Evolutionary conservation across 805 yeast genomes (phyloP).

Genomic region (Candida boleticola): DNA sequence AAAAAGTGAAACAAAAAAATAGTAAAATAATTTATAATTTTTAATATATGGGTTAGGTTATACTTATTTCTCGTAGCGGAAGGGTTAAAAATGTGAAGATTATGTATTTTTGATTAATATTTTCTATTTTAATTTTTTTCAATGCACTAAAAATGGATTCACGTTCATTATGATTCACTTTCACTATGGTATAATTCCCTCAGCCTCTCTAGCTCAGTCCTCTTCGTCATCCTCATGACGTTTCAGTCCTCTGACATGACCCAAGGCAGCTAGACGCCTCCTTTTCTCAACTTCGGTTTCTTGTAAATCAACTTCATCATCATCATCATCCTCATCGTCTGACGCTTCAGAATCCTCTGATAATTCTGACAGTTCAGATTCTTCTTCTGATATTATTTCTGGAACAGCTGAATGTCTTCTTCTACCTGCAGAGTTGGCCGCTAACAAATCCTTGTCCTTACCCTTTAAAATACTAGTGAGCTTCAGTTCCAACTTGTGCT

Average conservation of each 20-base stretch:
- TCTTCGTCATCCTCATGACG: conserved; percentile 52
- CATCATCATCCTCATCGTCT: conserved; percentile 18
- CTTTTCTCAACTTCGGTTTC: conserved; percentile 69
- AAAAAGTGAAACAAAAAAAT: not conserved
- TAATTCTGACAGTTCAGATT: conserved; percentile 18
- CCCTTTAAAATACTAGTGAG: conserved; percentile 14
- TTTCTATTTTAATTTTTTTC: not conserved
- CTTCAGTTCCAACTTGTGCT: conserved; percentile 16
- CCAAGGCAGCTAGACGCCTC: conserved; percentile 58
- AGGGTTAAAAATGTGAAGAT: not conserved
- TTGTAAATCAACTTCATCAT: conserved; percentile 20
- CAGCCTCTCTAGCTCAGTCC: not conserved
- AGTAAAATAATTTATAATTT: not conserved
- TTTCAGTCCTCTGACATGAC: conserved; percentile 32
- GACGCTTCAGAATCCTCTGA: conserved; percentile 17
- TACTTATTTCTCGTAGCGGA: not conserved
- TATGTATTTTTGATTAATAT: not conserved
- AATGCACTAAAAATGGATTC: not conserved
- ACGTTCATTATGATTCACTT: not conserved
- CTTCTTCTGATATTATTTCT: conserved; percentile 10
- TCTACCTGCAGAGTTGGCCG: not conserved
- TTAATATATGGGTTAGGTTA: conserved; percentile 1
- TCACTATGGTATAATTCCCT: too few relatives aligned
- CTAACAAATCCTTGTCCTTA: conserved; percentile 2
- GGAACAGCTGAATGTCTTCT: conserved; percentile 12